Conservation (phyloP, 352 stramenopile species). For the Pythium chondricola region DNA sequence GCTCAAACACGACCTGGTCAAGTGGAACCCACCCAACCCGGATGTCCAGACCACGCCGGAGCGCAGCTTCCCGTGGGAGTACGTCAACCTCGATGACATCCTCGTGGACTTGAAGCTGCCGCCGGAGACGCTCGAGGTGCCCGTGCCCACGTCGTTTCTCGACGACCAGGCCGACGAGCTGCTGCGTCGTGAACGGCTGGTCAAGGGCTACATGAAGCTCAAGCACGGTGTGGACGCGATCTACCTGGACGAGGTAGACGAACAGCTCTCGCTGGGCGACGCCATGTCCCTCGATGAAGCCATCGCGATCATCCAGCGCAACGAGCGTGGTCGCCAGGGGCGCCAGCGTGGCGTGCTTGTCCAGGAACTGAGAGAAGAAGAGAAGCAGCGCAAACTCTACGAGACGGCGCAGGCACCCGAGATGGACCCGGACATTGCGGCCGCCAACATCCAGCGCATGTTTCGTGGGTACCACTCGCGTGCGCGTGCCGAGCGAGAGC, state of each 20-base stretch:
- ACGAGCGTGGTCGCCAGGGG: conserved; percentile 87
- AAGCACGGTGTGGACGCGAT: conserved; percentile 78
- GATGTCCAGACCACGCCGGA: conserved; percentile 76
- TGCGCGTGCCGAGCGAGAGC: conserved; percentile 50
- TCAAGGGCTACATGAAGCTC: conserved; percentile 88
- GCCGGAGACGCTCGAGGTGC: conserved; percentile 87
- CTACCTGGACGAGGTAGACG: conserved; percentile 40
- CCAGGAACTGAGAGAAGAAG: conserved; percentile 78
- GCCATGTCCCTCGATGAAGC: conserved; percentile 63
- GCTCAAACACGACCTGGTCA: conserved; percentile 90
- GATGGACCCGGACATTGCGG: conserved; percentile 90
- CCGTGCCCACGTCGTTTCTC: conserved; percentile 85
- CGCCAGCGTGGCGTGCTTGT: conserved; percentile 79
- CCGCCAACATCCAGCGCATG: conserved; percentile 87
- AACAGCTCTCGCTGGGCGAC: conserved; percentile 24
- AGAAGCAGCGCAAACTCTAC: conserved; percentile 75
- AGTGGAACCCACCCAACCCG: conserved; percentile 92
- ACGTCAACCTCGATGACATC: conserved; percentile 90
- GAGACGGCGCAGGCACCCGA: conserved; percentile 56
- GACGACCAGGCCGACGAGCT: conserved; percentile 75
- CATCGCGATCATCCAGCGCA: conserved; percentile 86
- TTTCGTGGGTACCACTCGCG: conserved; percentile 83
- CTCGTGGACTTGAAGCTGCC: conserved; percentile 92
- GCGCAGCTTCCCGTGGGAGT: conserved; percentile 91
- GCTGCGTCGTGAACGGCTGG: conserved; percentile 68